A percentile compares a stretch with the other conserved stretches of the same genome.
These are phyloP conservation scores for Madurella fahalii DNA, from an alignment of 2,329 filamentous ascomycete species.

Conservation along the genomic window DNA sequence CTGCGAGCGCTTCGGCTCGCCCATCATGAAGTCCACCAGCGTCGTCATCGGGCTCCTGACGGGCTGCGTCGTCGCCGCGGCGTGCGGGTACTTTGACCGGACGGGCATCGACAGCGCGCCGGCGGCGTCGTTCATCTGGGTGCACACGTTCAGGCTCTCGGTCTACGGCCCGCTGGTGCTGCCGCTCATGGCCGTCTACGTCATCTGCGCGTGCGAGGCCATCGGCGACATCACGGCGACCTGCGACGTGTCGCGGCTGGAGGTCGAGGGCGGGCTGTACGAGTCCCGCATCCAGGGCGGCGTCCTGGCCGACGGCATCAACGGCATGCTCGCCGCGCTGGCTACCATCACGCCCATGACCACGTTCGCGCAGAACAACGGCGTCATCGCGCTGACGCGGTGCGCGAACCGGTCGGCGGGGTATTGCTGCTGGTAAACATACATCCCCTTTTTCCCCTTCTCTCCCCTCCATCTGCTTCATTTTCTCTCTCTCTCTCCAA, in stretches of 20 bases:
- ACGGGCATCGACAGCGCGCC: slow-evolving; percentile 68
- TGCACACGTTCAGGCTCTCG: slow-evolving; percentile 68
- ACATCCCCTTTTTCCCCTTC: neutral
- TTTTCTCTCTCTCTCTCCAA: slow-evolving; percentile 1
- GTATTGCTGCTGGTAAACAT: slow-evolving; percentile 63
- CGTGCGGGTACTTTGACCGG: slow-evolving; percentile 73
- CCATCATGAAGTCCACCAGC: slow-evolving; percentile 78
- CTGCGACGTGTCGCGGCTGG: slow-evolving; percentile 72
- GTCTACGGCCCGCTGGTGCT: slow-evolving; percentile 71
- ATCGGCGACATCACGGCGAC: slow-evolving; percentile 79
- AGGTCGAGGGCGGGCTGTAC: slow-evolving; percentile 67
- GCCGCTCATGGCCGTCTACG: slow-evolving; percentile 64
- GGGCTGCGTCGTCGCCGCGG: slow-evolving; percentile 75
- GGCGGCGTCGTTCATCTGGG: slow-evolving; percentile 72
- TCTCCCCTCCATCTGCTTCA: neutral
- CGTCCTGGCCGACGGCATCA: slow-evolving; percentile 71
- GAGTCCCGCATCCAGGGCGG: slow-evolving; percentile 77
- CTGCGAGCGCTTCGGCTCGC: slow-evolving; percentile 75
- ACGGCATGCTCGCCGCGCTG: slow-evolving; percentile 69
- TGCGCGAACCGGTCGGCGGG: slow-evolving; percentile 79
- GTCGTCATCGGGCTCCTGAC: slow-evolving; percentile 70
- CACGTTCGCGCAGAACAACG: slow-evolving; percentile 80
- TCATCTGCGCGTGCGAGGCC: slow-evolving; percentile 73
- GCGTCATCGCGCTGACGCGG: slow-evolving; percentile 75
- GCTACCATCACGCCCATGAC: slow-evolving; percentile 78